Evolutionary conservation across 164 flowering plant genomes (phyloP).

Genomic region (Nelumbo lutea): DNA sequence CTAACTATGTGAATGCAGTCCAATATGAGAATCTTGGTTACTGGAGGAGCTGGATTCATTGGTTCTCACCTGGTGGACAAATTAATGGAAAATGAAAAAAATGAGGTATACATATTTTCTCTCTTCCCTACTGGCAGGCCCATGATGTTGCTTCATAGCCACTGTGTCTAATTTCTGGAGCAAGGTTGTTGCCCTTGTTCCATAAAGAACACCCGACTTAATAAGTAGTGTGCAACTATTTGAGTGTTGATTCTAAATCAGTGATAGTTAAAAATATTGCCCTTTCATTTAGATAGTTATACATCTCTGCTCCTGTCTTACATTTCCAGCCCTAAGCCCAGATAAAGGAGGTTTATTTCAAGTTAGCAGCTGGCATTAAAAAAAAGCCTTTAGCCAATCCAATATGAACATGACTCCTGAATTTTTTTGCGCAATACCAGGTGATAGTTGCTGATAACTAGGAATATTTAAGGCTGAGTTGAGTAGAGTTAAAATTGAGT

Average conservation of each 20-base stretch:
- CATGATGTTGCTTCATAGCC: not conserved
- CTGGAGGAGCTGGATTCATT: constrained; percentile 99
- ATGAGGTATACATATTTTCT: constrained; percentile 49
- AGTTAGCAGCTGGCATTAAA: no score
- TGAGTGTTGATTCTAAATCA: no score
- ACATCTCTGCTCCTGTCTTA: no score
- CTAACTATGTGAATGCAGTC: constrained; percentile 31
- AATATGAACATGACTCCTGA: no score
- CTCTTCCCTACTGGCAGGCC: not conserved
- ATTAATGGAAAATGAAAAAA: constrained; percentile 73
- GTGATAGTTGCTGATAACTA: no score
- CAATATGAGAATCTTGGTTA: constrained; percentile 73
- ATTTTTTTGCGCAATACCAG: no score
- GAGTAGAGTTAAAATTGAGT: not conserved
- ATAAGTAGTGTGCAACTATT: not conserved
- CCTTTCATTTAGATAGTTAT: no score
- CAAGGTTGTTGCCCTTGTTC: not conserved
- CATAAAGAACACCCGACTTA: not conserved
- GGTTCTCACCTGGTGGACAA: constrained; percentile 91
- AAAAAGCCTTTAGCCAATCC: no score
- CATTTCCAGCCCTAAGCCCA: no score
- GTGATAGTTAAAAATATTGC: no score
- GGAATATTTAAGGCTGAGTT: no score
- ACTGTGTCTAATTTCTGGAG: not conserved
- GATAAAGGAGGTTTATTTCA: no score